Base-by-base conservation (phyloP, 2,329 filamentous ascomycete genomes). In the Monosporascus sp. region DNA sequence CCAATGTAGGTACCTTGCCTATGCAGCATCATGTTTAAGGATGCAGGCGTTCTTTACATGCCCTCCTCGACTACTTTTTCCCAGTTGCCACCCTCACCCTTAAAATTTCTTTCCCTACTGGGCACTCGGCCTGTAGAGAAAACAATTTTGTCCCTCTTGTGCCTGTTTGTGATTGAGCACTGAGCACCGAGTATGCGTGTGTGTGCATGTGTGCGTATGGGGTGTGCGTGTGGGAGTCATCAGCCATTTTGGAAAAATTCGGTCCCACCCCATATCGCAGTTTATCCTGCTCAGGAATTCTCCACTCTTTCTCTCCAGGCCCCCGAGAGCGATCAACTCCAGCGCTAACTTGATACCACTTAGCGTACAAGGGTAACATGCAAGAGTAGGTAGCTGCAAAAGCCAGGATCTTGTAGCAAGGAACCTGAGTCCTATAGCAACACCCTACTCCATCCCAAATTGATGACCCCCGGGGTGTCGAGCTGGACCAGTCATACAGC, bases 321-420 rank as follows among this genome's bases (percentile, higher is more conserved):
- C 43, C 43, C 24, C 20, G n/a, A 43, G 43, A 31, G 24, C 24
- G 43, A 46, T 46, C 62, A 62, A 50, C 43, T 56, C 50, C 43
- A 58, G 59, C 62, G 62, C 64, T 66, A 66, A 56, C 25, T 61
- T 60, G 43, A 39, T 63, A 51, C 22, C 39, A 62, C 36, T 55
- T 66, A 65, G 64, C 58, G 50, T 35, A 35, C 11, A 2, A 5
- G 31, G 24, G 8, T 31, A 35, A 59, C 25, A 63, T 65, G 61
- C 57, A 50, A 63, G 59, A 58, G n/a, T n/a, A n/a, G n/a, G 58
- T 49, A 35, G 55, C 55, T 62, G 57, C 61, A 60, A 62, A 57
- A 59, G 59, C 57, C 57, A 50, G 50, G 51, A 47, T 22, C 38
- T 14, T 18, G 36, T 43, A 44, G 50, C 45, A 46, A 35, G 52